Evolutionary conservation across 495 filamentous ascomycete species (phyloP), one percentile per base, ranked within the genome.

Genomic region (Aspergillus ostianus): DNA sequence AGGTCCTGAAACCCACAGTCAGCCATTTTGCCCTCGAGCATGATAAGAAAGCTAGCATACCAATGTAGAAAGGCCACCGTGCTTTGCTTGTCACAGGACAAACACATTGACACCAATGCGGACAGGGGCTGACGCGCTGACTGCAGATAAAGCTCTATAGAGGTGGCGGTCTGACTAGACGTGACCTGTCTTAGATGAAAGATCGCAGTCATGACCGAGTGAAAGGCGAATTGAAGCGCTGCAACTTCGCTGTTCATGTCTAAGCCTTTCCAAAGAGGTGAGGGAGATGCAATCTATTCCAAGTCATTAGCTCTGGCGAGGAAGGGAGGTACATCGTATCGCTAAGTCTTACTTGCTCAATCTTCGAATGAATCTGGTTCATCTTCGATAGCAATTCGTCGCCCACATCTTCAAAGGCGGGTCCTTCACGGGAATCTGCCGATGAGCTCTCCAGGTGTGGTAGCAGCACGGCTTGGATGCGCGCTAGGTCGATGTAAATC

Each of bases 51-150:
- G 56, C 51, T 58, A 2, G 10, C 36, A 15, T 41, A 67, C 67
- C 64, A 67, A 56, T 69, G 65, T 18, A 65, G 17, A 32, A 63
- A 65, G 45, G 49, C 62, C 19, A 67, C 64, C 6, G 62, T 61
- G 5, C 58, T 52, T 23, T 67, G 55, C 27, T 60, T 58, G 29
- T 69, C 62, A 7, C 47, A 47, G 2, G 62, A 62, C 4, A 62
- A 48, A 44, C 67, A 69, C 46, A 69, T 64, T 3, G 62, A 51
- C 32, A 67, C 55, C 5, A 69, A 50, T 0, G 64, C 62, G 10
- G 47, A 64, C 12, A 69, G 53, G 7, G 63, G 59, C 17, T 61
- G 62, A 6, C 64, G 67, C 9, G 67, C 67, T 8, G 67, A 67
- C 8, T 63, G 51, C 23, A 67, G 65, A 55, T 61, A 58, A 2